Percentiles rank a stretch among this genome's conserved stretches.
phyloP scores from a whole-genome alignment of 2,329 filamentous ascomycete species.

The Cercospora zeina region DNA sequence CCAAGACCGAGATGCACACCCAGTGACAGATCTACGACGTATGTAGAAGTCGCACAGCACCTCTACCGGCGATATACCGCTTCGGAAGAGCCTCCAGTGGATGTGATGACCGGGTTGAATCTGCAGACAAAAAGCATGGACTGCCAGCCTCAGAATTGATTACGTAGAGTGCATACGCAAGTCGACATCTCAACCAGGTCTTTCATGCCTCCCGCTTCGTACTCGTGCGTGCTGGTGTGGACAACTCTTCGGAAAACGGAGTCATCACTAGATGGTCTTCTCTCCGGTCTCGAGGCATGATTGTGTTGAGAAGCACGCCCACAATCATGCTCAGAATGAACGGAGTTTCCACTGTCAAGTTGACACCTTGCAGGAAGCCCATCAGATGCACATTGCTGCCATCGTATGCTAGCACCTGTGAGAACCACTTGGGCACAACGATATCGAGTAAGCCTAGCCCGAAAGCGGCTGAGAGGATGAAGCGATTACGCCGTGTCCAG shows the following conservation, averaged over 20 bases:
- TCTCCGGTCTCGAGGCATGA: conserved; percentile 27
- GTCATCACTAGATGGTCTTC: not conserved
- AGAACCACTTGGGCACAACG: conserved; percentile 27
- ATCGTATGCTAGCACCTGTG: conserved; percentile 22
- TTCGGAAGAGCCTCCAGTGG: not conserved
- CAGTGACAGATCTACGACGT: not conserved
- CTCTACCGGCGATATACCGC: not conserved
- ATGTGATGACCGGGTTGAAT: not conserved
- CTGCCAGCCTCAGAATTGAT: not conserved
- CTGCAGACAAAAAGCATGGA: not conserved
- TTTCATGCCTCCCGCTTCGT: conserved; percentile 1
- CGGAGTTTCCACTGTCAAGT: conserved; percentile 29
- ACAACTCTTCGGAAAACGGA: conserved; percentile 2
- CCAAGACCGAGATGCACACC: not conserved
- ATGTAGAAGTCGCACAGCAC: not conserved
- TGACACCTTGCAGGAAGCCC: conserved; percentile 29
- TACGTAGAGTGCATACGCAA: not conserved
- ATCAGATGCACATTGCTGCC: conserved; percentile 24
- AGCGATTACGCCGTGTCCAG: conserved; percentile 74
- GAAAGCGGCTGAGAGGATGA: conserved; percentile 59
- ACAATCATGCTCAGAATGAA: conserved; percentile 29
- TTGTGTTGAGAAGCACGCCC: conserved; percentile 26
- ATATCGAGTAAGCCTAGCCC: conserved; percentile 28
- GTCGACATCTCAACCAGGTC: not conserved
- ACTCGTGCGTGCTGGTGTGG: not conserved